A percentile compares a stretch with the other conserved stretches of the same genome.
Conservation (phyloP, 208 protist genomes). For the Acanthamoeba royreba region DNA sequence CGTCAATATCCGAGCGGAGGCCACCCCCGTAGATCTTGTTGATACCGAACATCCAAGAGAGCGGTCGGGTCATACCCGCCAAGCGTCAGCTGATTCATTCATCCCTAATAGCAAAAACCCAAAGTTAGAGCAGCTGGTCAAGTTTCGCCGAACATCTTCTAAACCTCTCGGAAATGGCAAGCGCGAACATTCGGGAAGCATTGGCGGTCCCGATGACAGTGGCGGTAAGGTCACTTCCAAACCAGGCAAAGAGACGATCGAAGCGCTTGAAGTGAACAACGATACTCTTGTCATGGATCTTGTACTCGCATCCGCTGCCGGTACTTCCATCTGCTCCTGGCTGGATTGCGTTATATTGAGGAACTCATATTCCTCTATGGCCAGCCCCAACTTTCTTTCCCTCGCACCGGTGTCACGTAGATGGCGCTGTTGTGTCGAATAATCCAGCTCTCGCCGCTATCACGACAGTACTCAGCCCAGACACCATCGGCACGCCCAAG, state of each 20-base stretch:
- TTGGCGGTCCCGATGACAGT: no score
- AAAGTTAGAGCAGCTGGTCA: no score
- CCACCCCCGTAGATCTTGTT: neutral
- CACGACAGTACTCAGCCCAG: constrained; percentile 34
- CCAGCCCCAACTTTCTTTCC: constrained; percentile 36
- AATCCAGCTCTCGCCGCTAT: constrained; percentile 1
- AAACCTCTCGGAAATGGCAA: no score
- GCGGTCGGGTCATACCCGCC: neutral
- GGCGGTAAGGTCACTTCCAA: neutral
- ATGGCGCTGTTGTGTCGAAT: constrained; percentile 27
- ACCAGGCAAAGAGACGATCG: neutral
- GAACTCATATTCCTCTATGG: neutral
- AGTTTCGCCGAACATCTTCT: no score
- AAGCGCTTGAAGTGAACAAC: neutral
- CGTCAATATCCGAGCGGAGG: no score
- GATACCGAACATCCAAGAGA: neutral
- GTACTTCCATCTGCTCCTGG: neutral
- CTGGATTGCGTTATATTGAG: neutral
- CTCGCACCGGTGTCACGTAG: neutral
- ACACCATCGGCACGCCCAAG: constrained; percentile 27
- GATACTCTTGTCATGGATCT: neutral
- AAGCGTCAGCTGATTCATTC: neutral
- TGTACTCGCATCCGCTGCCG: neutral
- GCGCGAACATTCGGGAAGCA: no score
- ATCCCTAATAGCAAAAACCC: neutral